Evolutionary conservation across 306 rosid species (phyloP).

Genomic region (Trifolium fragiferum): DNA sequence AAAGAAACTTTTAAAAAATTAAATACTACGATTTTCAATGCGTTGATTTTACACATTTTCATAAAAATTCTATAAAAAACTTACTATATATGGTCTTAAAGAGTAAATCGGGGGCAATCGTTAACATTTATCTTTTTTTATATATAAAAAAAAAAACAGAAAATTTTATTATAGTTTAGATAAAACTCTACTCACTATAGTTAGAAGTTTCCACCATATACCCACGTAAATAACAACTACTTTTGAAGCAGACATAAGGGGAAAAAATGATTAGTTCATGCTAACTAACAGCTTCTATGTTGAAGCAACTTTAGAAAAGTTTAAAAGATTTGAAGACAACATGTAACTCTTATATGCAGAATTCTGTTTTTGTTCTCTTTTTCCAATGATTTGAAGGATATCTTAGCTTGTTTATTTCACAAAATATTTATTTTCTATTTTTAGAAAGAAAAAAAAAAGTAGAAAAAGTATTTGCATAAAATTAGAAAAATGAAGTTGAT

Average conservation of each 20-base stretch:
- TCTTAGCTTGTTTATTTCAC: neutral
- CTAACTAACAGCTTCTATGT: constrained; percentile 28
- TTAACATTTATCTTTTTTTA: too few species aligned
- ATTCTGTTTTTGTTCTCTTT: constrained; percentile 17
- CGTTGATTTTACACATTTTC: too few species aligned
- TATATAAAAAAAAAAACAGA: neutral
- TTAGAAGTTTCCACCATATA: constrained; percentile 45
- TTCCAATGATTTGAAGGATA: constrained; percentile 33
- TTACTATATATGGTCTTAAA: too few species aligned
- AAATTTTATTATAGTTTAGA: constrained; percentile 21
- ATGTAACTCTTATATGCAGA: constrained; percentile 37
- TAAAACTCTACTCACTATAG: constrained; percentile 45
- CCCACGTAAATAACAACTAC: constrained; percentile 24
- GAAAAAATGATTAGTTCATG: constrained; percentile 20
- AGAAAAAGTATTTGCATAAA: neutral
- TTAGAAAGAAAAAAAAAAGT: neutral
- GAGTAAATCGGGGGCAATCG: too few species aligned
- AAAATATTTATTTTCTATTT: neutral
- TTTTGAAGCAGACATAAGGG: constrained; percentile 41
- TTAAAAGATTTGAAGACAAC: constrained; percentile 33
- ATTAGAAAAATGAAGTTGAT: neutral
- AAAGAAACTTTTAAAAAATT: too few species aligned
- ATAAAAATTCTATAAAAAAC: too few species aligned
- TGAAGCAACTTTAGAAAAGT: constrained; percentile 30
- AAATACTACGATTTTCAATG: too few species aligned